These are phyloP conservation scores for Penicillium daleae DNA, from an alignment of 495 filamentous ascomycete species.

Conservation along the genomic window DNA sequence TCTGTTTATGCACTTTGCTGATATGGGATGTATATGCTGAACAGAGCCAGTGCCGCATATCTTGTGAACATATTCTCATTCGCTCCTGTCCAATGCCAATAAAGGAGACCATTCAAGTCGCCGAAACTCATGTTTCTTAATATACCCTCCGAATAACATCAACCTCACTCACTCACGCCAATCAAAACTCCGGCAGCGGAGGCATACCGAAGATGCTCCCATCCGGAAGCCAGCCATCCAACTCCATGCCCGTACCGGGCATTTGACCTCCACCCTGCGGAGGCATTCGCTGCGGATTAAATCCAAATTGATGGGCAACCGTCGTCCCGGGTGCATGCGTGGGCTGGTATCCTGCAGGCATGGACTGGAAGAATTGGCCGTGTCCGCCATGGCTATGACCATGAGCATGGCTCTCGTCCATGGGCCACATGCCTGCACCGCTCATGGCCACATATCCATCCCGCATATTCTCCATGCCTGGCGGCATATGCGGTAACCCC, in stretches of 20 bases:
- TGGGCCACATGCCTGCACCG: constrained; percentile 28
- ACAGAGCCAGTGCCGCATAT: not conserved
- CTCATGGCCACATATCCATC: constrained; percentile 31
- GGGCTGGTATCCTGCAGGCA: constrained; percentile 24
- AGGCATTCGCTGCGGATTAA: constrained; percentile 32
- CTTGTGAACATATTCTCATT: not conserved
- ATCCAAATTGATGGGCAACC: constrained; percentile 33
- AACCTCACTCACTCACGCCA: not conserved
- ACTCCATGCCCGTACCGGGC: constrained; percentile 35
- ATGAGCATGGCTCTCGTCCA: constrained; percentile 29
- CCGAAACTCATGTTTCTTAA: not conserved
- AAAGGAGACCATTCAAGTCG: not conserved
- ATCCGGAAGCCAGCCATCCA: constrained; percentile 45
- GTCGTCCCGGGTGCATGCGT: constrained; percentile 17
- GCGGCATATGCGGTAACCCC: constrained; percentile 21
- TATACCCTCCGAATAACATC: not conserved
- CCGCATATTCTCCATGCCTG: constrained; percentile 24
- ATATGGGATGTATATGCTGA: not conserved
- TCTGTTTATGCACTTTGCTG: not conserved
- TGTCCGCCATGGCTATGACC: not conserved
- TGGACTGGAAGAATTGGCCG: constrained; percentile 23
- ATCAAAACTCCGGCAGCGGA: constrained; percentile 40
- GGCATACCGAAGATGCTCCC: constrained; percentile 41
- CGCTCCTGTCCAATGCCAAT: not conserved
- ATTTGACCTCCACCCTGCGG: constrained; percentile 18